Evolutionary conservation across 257 asterid genomes (phyloP).

Genomic region (Capsicum baccatum): DNA sequence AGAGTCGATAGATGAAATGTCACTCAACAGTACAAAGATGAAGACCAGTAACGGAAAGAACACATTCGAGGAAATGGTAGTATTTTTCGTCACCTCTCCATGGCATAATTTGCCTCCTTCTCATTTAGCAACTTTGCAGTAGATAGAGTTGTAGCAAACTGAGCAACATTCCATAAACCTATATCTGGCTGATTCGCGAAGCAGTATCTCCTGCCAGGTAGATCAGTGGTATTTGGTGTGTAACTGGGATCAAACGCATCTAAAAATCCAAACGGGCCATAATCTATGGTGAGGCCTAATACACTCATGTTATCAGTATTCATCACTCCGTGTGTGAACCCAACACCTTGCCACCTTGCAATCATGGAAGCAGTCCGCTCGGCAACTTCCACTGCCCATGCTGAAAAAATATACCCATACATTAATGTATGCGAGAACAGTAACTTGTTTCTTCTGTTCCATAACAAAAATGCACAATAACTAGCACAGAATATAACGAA

Average conservation of each 20-base stretch:
- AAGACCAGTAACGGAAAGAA: background rate
- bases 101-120: conserved; percentile 79
- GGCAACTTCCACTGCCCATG: conserved; percentile 97
- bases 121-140: conserved; percentile 78
- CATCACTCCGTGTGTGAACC: conserved; percentile 98
- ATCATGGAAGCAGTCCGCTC: conserved; percentile 92
- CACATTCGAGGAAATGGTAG: background rate
- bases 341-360: conserved; percentile 98
- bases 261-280: conserved; percentile 97
- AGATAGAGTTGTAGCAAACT: conserved; percentile 71
- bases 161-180: conserved; percentile 94
- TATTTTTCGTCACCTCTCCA: conserved; percentile 70
- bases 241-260: conserved; percentile 97
- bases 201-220: conserved; percentile 96
- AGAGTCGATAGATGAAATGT: background rate
- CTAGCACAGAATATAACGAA: background rate
- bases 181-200: conserved; percentile 99
- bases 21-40: conserved; percentile 26
- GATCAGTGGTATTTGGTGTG: conserved; percentile 99
- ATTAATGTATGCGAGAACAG: background rate
- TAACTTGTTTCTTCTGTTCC: background rate
- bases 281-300: conserved; percentile 92
- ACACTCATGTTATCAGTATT: conserved; percentile 99
- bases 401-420: conserved; percentile 46
- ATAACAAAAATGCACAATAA: background rate